Base-by-base conservation (phyloP, 345 rosid species). In the Lagerstroemia speciosa region DNA sequence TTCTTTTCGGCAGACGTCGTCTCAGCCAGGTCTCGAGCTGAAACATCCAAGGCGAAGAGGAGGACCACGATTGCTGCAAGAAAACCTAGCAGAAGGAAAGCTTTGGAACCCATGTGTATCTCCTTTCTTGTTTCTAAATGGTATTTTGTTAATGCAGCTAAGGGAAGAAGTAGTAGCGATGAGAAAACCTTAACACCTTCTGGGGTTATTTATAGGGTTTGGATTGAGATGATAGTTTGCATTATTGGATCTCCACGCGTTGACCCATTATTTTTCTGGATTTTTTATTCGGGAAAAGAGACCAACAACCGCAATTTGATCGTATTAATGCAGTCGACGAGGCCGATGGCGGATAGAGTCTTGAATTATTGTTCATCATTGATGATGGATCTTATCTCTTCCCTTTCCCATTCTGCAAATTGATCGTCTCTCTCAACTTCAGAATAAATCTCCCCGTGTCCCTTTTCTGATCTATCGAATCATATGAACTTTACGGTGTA, bases 41-140 rank as follows among this genome's bases (percentile, higher is more conserved):
- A 40, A 24, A 61, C 78, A n/a, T 75, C 70, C 3, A 68, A 67
- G 22, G 79, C 70, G 53, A 75, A 19, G 46, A 73, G 70, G 50
- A 79, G 82, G 22, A 70, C n/a, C n/a, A n/a, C 60, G 20, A 65
- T 20, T 6, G 71, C 70, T 2, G 67, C 33, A 8, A 67, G 30
- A 34, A 67, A 46, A 7, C 65, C 72, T 2, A 78, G 52, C 0
- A 60, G 53, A 34, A 73, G 63, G 62, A 76, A 60, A 50, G 48
- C 69, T 66, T 60, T 73, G 19, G 77, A 50, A 73, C 60, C 40
- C 81, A 78, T 77, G 0, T 1, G 37, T 55, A 0, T 45, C n/a
- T 8, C 32, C 37, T 41, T 2, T 41, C 46, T 16, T 45, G 6
- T 41, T 22, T 6, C 43, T 33, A 2, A 22, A 30, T n/a, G 41